Evolutionary conservation across 805 yeast genomes (phyloP).

Genomic region (Nakazawaea wickerhamii): DNA sequence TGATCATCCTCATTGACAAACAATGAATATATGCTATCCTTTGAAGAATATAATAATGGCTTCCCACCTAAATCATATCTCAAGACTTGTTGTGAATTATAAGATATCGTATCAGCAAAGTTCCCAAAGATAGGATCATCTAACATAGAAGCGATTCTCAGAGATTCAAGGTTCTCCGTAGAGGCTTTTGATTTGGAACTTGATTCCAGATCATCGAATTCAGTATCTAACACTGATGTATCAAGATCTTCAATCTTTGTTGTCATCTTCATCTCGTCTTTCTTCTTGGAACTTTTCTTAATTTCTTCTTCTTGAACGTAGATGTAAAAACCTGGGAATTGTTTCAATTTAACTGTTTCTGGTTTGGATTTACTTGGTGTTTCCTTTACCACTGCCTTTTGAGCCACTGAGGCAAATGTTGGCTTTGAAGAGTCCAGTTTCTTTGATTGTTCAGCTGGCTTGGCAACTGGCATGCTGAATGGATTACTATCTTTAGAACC

Average conservation of each 20-base stretch:
- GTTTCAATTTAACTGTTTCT: constrained; percentile 30
- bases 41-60: constrained; percentile 69
- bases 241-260: constrained; percentile 43
- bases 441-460: background rate
- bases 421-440: constrained; percentile 9
- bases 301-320: constrained; percentile 70
- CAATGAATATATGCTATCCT: constrained; percentile 46
- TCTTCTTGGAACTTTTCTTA: constrained; percentile 37
- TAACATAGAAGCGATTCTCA: constrained; percentile 46
- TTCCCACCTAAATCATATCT: constrained; percentile 77
- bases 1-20: constrained; percentile 26
- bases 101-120: constrained; percentile 68
- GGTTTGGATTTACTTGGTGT: constrained; percentile 1
- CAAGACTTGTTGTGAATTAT: constrained; percentile 82
- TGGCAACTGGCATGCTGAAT: constrained; percentile 8
- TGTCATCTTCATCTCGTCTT: constrained; percentile 22
- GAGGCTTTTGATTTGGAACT: constrained; percentile 23
- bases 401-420: constrained; percentile 23
- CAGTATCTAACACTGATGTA: constrained; percentile 38
- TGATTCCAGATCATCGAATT: constrained; percentile 28
- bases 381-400: constrained; percentile 14
- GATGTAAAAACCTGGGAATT: constrained; percentile 60
- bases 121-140: constrained; percentile 77
- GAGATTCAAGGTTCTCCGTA: constrained; percentile 35
- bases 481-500: constrained; percentile 17